Evolutionary conservation across 2,329 filamentous ascomycete genomes (phyloP), one percentile per base, ranked within the genome.

Genomic region (Aspergillus sojae): DNA sequence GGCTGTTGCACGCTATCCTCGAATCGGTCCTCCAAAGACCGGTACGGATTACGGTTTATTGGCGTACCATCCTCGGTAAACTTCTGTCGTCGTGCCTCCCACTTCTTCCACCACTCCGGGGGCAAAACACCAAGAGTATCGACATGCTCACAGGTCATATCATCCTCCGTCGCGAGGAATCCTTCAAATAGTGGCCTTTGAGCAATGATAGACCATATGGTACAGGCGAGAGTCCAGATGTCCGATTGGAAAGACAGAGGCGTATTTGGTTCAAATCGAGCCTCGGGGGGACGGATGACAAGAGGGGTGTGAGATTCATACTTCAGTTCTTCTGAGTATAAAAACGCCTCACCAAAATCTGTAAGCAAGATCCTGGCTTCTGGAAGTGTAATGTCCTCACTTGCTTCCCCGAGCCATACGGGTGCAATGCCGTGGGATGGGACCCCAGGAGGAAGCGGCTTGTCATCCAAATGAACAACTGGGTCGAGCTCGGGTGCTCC

Each of bases 151-250:
- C 67, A 63, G 21, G 70, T 74, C 28, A 75, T 72, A 21, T 74
- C 68, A 45, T 78, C 73, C 53, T 70, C 67, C 1, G 67, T 69
- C 4, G 70, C 65, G 12, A 76, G 61, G 28, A 71, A 69, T 3
- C 66, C 70, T 61, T 72, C 72, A 43, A 78, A 74, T 36, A 78
- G 65, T 21, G 72, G 61, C 46, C 66, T 65, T n/a, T 72, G 67
- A 6, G 68, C 74, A 12, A 82, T 67, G 14, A 81, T 71, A 39
- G 63, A 65, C 68, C 74, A 81, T 32, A 81, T 77, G 0, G 72
- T 60, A 59, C 75, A 80, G 0, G 71, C 74, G 4, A 81, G 73
- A n/a, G 74, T 77, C 79, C 78, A 81, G 19, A 80, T 78, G 45
- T 81, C 78, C 1, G 77, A 75, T 26, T 70, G 28, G 45, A 75